Conservation (phyloP, 1,139 yeast species). For the Kluyveromyces sp. region DNA sequence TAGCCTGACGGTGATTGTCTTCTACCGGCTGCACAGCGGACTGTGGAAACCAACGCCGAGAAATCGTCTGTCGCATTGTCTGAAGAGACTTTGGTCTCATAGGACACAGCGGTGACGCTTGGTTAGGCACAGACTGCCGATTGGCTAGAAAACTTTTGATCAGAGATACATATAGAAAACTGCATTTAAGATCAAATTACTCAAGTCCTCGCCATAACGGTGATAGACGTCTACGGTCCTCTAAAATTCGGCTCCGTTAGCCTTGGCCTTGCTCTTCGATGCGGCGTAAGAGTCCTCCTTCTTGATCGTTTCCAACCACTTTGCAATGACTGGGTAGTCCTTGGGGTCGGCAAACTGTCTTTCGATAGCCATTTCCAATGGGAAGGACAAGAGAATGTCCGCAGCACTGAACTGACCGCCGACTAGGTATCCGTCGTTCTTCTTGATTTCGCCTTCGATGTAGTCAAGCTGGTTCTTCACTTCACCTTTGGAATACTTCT, state of each 20-base stretch:
- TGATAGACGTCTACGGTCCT: too few species aligned
- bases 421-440: slow-evolving; percentile 45
- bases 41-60: too few species aligned
- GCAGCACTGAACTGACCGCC: slow-evolving; percentile 54
- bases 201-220: too few species aligned
- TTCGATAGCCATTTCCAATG: slow-evolving; percentile 25
- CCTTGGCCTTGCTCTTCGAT: slow-evolving; percentile 10
- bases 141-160: too few species aligned
- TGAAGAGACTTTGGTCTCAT: too few species aligned
- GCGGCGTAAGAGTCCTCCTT: slow-evolving; percentile 1
- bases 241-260: slow-evolving; percentile 8
- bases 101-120: too few species aligned
- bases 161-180: not conserved
- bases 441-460: slow-evolving; percentile 37
- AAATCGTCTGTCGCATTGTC: too few species aligned
- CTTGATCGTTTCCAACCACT: slow-evolving; percentile 15
- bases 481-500: slow-evolving; percentile 40
- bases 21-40: too few species aligned
- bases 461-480: slow-evolving; percentile 38
- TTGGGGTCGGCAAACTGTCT: slow-evolving; percentile 14
- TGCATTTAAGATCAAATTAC: too few species aligned
- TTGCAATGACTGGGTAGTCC: slow-evolving; percentile 18
- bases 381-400: slow-evolving; percentile 48
- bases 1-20: too few species aligned
- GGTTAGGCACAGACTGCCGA: too few species aligned